Base-by-base conservation (phyloP, 2,329 filamentous ascomycete species). In the Bisporella sp. region DNA sequence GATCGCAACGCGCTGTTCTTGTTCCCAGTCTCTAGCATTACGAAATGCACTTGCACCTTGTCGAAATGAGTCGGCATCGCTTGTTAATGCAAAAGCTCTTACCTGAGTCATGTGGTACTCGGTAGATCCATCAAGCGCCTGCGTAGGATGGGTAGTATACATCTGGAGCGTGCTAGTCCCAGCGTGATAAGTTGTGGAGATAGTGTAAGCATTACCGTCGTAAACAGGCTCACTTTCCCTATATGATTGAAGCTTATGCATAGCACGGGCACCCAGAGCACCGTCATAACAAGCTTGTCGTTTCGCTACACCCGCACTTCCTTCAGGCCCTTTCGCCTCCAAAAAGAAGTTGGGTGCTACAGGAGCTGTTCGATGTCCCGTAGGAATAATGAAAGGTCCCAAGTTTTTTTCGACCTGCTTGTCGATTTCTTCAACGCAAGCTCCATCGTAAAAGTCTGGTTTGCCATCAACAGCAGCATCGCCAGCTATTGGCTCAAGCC, bases 281-380 rank as follows among this genome's bases (percentile, higher is more conserved):
- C 69, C 67, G 51, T 73, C 62, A 44, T 70, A 66, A 46, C 60
- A 61, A 47, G 64, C 69, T 52, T 72, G 69, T 31, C 64, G 60
- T 39, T 12, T 58, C 12, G 62, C 66, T 4, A 68, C 66, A 6
- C 50, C 61, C 4, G 45, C 8, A 41, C 53, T 59, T 5, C 66
- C 66, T 48, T 65, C 48, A 9, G 64, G 67, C 1, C 65, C 67
- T 53, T 73, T 73, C 0, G 57, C 65, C 46, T 68, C 67, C 1
- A 73, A 21, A 49, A 73, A 73, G 50, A 72, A 69, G 57, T 73
- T 73, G 3, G 69, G 69, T 32, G 57, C 62, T 5, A 68, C 51
- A 0, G 68, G 68, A 50, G 43, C 29, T 31, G 32, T 73, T 64
- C 56, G 67, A 65, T 46, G 69, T 62, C 51, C 67, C 73, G 45